phyloP scores from a whole-genome alignment of 768 basidiomycete genomes.

The Gelatoporia subvermispora region DNA sequence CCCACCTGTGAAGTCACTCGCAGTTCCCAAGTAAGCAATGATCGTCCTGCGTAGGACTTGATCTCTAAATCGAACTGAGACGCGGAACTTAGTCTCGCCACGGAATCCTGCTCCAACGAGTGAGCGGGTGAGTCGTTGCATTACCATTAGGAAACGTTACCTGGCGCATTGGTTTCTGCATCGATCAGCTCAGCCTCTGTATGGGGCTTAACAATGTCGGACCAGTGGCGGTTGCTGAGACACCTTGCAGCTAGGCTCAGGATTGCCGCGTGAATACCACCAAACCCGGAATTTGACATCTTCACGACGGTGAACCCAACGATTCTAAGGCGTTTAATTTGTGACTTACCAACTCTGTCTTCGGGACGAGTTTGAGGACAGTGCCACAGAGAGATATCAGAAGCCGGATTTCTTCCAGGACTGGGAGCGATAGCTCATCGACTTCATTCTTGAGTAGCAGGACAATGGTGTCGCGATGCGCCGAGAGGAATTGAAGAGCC shows the following conservation, averaged over 20 bases:
- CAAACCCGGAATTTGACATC: conserved; percentile 70
- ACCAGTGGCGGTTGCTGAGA: conserved; percentile 57
- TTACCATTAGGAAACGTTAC: conserved; percentile 26
- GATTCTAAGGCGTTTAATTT: background rate
- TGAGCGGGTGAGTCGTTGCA: background rate
- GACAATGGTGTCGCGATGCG: conserved; percentile 79
- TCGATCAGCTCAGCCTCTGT: conserved; percentile 62
- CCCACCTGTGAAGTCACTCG: conserved; percentile 68
- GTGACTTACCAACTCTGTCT: conserved; percentile 68
- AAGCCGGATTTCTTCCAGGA: conserved; percentile 76
- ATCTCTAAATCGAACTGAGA: conserved; percentile 50
- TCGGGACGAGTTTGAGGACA: conserved; percentile 67
- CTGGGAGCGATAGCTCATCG: conserved; percentile 53
- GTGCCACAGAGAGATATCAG: conserved; percentile 67
- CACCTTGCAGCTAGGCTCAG: conserved; percentile 69
- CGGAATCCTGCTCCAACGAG: conserved; percentile 39
- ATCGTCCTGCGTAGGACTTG: conserved; percentile 55
- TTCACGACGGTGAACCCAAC: background rate
- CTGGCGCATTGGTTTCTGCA: conserved; percentile 48
- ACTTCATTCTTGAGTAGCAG: conserved; percentile 76
- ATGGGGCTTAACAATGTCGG: conserved; percentile 51
- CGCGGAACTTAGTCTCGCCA: conserved; percentile 54
- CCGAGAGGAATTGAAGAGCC: conserved; percentile 77
- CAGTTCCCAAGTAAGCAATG: conserved; percentile 62
- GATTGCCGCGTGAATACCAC: conserved; percentile 78